Evolutionary conservation across 768 basidiomycete species (phyloP), one percentile per base, ranked within the genome.

Genomic region (Trametes coccinea): DNA sequence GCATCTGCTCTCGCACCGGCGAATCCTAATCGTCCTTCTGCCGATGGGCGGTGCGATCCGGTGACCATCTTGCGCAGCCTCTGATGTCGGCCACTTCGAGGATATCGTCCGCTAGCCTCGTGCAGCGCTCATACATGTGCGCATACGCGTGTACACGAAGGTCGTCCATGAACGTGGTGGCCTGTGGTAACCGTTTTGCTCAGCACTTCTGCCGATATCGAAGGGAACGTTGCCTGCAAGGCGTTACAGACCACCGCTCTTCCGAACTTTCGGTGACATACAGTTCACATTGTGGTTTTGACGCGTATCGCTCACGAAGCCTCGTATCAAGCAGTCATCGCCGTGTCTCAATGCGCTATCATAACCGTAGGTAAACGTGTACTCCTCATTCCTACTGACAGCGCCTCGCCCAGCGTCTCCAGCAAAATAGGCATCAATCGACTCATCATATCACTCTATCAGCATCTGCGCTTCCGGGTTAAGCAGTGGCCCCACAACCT

Each of bases 91-190:
- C 5, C 39, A 27, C 11, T 5, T 1, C 11, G 41, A 41, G 41
- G 49, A 51, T 14, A 31, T 41, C 40, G 56, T 58, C 56, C 40
- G 48, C 56, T 58, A 58, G 56, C 56, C 56, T 51, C 57, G 57
- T 59, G 55, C 22, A 31, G 54, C 44, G 31, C 49, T 41, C 57
- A 51, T 58, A 37, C 34, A 37, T 37, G 34, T 11, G 11, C 34
- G 34, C 5, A 5, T 37, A 37, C 34, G 34, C 34, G 34, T 37
- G 34, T 37, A 37, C 5, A 37, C 34, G 34, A 5, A 22, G 34
- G 11, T 37, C 6, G 34, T 37, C 5, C 34, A 37, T 37, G 34
- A 37, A 37, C 27, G 33, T 56, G 54, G 54, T 46, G 44, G 54
- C 16, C 54, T 17, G 5, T 47, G 16, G 54, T 44, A 41, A 44